Conservation (phyloP, 192 early-diverging fungal species). For the Gryganskiella cystojenkinii region DNA sequence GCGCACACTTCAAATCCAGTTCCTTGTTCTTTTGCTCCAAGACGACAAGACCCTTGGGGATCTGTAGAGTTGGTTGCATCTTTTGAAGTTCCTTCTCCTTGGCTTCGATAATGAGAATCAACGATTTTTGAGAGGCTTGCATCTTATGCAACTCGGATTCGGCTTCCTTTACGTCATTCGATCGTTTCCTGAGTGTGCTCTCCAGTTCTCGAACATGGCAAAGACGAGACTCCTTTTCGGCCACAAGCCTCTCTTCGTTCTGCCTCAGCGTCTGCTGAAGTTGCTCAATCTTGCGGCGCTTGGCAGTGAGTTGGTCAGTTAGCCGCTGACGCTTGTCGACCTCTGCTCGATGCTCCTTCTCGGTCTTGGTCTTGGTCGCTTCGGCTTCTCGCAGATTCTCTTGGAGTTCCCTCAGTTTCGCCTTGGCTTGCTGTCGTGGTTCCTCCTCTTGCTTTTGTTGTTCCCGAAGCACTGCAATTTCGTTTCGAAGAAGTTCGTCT, state of each 20-base stretch:
- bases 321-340: constrained; percentile 36
- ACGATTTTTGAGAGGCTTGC: constrained; percentile 20
- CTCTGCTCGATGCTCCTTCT: constrained; percentile 47
- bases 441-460: constrained; percentile 49
- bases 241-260: constrained; percentile 12
- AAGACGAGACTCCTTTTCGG: constrained; percentile 25
- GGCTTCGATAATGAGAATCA: constrained; percentile 29
- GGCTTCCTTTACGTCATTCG: constrained; percentile 28
- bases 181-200: constrained; percentile 16
- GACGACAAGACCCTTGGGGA: constrained; percentile 19
- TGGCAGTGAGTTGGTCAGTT: constrained; percentile 19
- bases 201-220: constrained; percentile 28
- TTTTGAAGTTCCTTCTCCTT: constrained; percentile 39
- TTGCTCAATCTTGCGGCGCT: constrained; percentile 22
- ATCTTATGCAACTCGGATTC: constrained; percentile 23
- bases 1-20: constrained; percentile 27
- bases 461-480: constrained; percentile 28
- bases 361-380: constrained; percentile 35
- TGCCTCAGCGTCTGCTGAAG: constrained; percentile 23
- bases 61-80: constrained; percentile 32
- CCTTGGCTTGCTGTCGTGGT: constrained; percentile 46
- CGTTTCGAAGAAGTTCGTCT: constrained; percentile 28
- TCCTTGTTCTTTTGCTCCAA: constrained; percentile 48
- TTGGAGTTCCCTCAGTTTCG: constrained; percentile 37
- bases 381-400: constrained; percentile 42